Evolutionary conservation across 164 flowering plant species (phyloP), one percentile per base, ranked within the genome.

Genomic region (Dillenia turbinata): DNA sequence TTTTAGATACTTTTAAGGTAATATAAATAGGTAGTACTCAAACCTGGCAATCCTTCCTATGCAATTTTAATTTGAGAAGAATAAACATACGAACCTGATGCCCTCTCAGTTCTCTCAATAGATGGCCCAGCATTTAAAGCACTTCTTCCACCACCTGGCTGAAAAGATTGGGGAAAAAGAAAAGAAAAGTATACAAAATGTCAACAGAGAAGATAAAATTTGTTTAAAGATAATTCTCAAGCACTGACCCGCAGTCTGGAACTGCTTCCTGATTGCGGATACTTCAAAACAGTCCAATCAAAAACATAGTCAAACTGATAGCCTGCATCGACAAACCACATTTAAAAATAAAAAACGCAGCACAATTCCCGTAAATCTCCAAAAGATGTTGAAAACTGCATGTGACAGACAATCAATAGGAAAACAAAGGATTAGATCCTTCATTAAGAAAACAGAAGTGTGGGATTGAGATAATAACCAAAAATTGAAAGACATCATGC

Each of bases 231-330:
- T 49, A 54, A 9, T 48, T 55, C 45, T 51, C 19, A 10, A 40
- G 60, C 46, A 72, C 86, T 63, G 9, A 85, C 90, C 62, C 81
- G 66, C 66, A 65, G 43, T 70, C 78, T 72, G 40, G 88, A 85
- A 66, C 80, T 81, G 55, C 82, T 74, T 24, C 83, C 80, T 52
- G 73, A 68, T 51, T 81, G 88, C 12, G 88, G 88, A 70, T 83
- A 78, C 76, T 81, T 81, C 75, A 83, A 49, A 85, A 33, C 40
- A 33, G 40, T 33, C 40, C 40, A 33, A 33, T 33, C 40, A 33
- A 33, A 33, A 33, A 33, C 85, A 65, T 80, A 82, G 68, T 85
- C 91, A 79, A 83, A 83, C 71, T 81, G 88, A 74, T 83, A 85
- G 51, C 86, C 88, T 83, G 85, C 73, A 56, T 44, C 56, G 56